phyloP scores from a whole-genome alignment of 2,329 filamentous ascomycete species.

The Bipolaris bicolor region DNA sequence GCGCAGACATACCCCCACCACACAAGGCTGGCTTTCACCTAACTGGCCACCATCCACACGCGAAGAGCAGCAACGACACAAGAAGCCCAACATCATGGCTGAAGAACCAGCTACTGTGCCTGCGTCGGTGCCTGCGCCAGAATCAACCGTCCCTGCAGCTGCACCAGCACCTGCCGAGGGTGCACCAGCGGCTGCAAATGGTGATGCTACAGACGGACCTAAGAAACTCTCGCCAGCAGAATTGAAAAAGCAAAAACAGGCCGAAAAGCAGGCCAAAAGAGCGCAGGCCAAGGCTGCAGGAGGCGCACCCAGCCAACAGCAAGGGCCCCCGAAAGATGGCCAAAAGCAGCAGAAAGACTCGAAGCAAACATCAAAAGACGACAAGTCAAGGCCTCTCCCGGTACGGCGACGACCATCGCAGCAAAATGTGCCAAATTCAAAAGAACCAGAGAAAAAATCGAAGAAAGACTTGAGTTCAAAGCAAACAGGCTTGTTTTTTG shows the following conservation, averaged over 20 bases:
- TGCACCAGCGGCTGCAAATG: constrained; percentile 24
- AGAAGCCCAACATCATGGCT: constrained; percentile 30
- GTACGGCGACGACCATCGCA: constrained; percentile 41
- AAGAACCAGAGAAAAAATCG: constrained; percentile 41
- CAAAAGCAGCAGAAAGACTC: constrained; percentile 47
- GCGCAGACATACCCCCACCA: constrained; percentile 18
- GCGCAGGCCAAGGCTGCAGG: constrained; percentile 67
- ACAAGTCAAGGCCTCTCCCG: constrained; percentile 42
- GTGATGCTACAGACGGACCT: constrained; percentile 35
- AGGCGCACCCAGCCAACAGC: constrained; percentile 45
- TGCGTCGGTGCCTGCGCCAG: constrained; percentile 15
- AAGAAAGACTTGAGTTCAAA: constrained; percentile 55
- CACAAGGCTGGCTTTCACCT: constrained; percentile 8
- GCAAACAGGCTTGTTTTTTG: constrained; percentile 65
- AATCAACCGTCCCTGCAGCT: constrained; percentile 15
- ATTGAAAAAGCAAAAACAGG: constrained; percentile 86
- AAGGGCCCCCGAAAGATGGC: constrained; percentile 36
- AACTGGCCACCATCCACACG: constrained; percentile 9
- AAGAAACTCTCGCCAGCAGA: constrained; percentile 74
- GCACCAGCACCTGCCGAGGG: constrained; percentile 18
- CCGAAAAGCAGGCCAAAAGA: constrained; percentile 86
- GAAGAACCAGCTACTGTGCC: constrained; percentile 28
- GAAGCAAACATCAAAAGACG: constrained; percentile 43
- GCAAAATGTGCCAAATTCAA: constrained; percentile 33
- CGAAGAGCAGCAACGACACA: constrained; percentile 3